Conservation (phyloP, 352 stramenopile genomes). For the Pythium vanterpoolii region DNA sequence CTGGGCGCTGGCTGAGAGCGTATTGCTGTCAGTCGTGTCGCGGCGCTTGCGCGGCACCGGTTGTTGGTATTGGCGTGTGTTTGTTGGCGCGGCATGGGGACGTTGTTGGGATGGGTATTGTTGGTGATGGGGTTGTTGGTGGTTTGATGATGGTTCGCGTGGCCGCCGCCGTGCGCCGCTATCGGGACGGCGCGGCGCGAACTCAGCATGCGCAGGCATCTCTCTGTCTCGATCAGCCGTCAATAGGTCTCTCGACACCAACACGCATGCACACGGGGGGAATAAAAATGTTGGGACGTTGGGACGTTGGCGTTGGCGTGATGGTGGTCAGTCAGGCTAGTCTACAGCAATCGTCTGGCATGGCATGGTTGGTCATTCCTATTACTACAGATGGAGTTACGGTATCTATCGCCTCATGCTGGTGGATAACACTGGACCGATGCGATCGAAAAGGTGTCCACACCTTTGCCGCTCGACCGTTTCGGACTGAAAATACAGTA, state of each 20-base stretch:
- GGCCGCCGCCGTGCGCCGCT: slow-evolving; percentile 1
- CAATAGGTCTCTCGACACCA: background rate
- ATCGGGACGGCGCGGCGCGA: background rate
- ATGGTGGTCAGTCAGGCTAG: background rate
- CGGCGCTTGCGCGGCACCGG: background rate
- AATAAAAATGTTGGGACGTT: background rate
- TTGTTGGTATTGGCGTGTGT: background rate
- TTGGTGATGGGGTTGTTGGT: background rate
- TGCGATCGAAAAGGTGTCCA: background rate
- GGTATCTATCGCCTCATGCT: too few relatives aligned
- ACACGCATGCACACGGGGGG: background rate
- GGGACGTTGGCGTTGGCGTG: background rate
- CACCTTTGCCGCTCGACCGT: background rate
- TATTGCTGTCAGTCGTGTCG: background rate
- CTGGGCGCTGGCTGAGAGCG: background rate
- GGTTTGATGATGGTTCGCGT: background rate
- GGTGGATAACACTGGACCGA: background rate
- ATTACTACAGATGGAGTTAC: too few relatives aligned
- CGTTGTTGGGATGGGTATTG: background rate
- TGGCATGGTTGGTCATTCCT: background rate
- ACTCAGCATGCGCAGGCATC: background rate
- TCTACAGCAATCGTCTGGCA: background rate
- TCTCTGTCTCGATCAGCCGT: background rate
- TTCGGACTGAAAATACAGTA: background rate
- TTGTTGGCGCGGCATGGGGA: too few relatives aligned